Evolutionary conservation across 805 yeast genomes (phyloP).

Genomic region (Ogataea pignaliae): DNA sequence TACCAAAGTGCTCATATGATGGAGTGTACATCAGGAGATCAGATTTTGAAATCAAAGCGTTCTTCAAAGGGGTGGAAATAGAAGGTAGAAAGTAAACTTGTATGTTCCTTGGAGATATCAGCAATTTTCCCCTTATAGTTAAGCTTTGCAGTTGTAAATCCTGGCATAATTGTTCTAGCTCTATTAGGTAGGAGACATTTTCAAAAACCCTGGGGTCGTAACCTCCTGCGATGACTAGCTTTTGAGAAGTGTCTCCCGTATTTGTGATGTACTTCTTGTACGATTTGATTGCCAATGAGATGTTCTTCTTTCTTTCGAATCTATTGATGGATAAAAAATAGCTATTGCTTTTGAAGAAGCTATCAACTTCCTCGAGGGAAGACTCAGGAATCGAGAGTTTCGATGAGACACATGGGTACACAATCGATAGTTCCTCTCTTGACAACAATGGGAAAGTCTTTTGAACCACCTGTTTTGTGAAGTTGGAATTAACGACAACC

Average conservation of each 20-base stretch:
- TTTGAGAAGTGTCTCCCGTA: slow-evolving; percentile 31
- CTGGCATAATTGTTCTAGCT: slow-evolving; percentile 49
- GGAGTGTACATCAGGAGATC: slow-evolving; percentile 82
- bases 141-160: slow-evolving; percentile 39
- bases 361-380: slow-evolving; percentile 30
- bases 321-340: slow-evolving; percentile 78
- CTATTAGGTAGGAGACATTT: slow-evolving; percentile 66
- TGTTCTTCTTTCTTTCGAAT: slow-evolving; percentile 81
- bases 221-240: slow-evolving; percentile 84
- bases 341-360: slow-evolving; percentile 32
- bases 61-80: slow-evolving; percentile 61
- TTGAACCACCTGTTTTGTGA: slow-evolving; percentile 68
- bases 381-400: slow-evolving; percentile 10
- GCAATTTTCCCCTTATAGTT: slow-evolving; percentile 30
- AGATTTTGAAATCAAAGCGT: slow-evolving; percentile 51
- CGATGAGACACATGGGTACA: slow-evolving; percentile 75
- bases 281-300: slow-evolving; percentile 70
- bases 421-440: slow-evolving; percentile 45
- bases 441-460: slow-evolving; percentile 49
- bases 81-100: slow-evolving; percentile 65
- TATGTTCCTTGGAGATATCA: slow-evolving; percentile 19
- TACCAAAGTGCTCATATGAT: slow-evolving; percentile 90
- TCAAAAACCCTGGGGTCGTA: slow-evolving; percentile 74
- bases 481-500: slow-evolving; percentile 82
- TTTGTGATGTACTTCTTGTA: slow-evolving; percentile 43